Evolutionary conservation across 2,329 filamentous ascomycete species (phyloP), one percentile per base, ranked within the genome.

Genomic region (Leptographium lundbergii): DNA sequence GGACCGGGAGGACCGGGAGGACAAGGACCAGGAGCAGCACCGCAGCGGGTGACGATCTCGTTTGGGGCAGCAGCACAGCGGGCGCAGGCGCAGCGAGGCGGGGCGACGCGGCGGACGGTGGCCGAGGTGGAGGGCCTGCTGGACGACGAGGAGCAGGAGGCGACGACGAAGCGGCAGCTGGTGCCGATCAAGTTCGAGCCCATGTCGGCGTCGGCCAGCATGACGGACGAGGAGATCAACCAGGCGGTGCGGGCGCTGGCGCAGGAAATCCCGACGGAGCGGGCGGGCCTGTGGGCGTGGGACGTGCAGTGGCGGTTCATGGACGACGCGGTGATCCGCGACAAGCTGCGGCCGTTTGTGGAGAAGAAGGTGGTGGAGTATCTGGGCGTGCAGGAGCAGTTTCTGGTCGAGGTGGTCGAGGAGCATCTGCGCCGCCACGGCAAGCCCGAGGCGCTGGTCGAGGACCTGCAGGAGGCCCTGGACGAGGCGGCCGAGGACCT

Each of bases 341-440:
- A 95, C 63, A 91, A 96, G 70, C 82, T 99, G 65, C 84, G 88
- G 67, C 91, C 92, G 34, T 99, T 96, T 74, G 89, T 97, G 59
- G 91, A 96, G 77, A 95, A 95, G 81, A 99, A 97, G 80, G 89
- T 97, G 65, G 87, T 99, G 61, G 94, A 99, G 72, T 95, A 94
- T 67, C 81, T 99, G 55, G 95, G 95, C 61, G 88, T 99, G 60
- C 91, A 97, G 73, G 94, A 99, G 71, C 89, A 97, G 73, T 86
- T 96, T 75, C 77, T 99, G 54, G 91, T 99, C 36, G 91, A 96
- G 69, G 86, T 94, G 51, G 90, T 97, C 47, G 87, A 96, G 69
- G 87, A 91, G 67, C 90, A 95, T 72, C 75, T 99, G 63, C 82
- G 86, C 63, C 85, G 85, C 66, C 85, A 86, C 66, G 85, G 85